Base-by-base conservation (phyloP, 2,329 filamentous ascomycete genomes). In the Microsporum canis region DNA sequence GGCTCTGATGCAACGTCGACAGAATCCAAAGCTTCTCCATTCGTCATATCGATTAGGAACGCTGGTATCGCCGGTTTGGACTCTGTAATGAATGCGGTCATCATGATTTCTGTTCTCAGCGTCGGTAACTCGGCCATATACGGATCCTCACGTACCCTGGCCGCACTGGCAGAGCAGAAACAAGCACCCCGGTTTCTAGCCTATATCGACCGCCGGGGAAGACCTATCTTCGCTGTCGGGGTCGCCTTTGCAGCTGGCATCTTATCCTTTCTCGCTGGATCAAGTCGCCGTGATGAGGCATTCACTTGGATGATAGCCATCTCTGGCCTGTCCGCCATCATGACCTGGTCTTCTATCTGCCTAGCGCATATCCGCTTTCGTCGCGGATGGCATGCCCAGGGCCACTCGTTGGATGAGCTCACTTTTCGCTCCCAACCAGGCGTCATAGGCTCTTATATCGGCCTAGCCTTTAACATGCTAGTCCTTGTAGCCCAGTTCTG, bases 401-500 rank as follows among this genome's bases (percentile, higher is more conserved):
- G 72, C 12, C 69, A 75, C 57, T 66, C 69, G 55, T 65, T 70
- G 14, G 63, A 71, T 45, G 68, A 71, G 3, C 69, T 79, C 1
- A 66, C 73, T 14, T 74, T 79, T 72, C 75, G 70, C 63, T 75
- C 77, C 14, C 72, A 69, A n/a, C 76, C 73, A 59, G 78, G 79
- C 63, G 77, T 78, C 5, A 84, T 84, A 65, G 82, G 79, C 12
- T 88, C 88, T 0, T 85, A 79, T 65, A 72, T 76, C 6, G 82
- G 82, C 0, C 75, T 91, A 3, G 81, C 85, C 76, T 79, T 79
- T 63, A 84, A 80, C 67, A 73, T 84, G 23, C 70, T 87, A 39
- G 85, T 89, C 62, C 83, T 87, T 2, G 70, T 94, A 57, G 92
- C 88, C 69, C 94, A 94, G 81, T 91, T 91, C 79, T 94, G 85